Evolutionary conservation across 805 yeast species (phyloP).

Genomic region (Candida adriatica): DNA sequence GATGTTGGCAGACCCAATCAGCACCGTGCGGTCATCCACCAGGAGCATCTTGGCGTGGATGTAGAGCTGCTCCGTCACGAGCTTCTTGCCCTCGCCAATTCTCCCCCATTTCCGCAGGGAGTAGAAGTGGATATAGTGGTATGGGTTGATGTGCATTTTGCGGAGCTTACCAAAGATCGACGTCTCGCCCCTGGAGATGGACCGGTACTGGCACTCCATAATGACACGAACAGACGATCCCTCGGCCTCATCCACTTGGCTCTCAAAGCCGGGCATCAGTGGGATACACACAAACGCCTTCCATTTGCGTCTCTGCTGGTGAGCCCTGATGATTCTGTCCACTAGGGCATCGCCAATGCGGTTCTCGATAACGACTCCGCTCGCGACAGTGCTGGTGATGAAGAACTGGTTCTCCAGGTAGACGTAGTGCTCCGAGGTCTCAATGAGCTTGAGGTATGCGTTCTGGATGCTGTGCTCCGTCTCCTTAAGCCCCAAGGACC

Average conservation of each 20-base stretch:
- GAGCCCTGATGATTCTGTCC: conserved; percentile 90
- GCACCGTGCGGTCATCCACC: conserved; percentile 89
- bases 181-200: conserved; percentile 83
- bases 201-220: conserved; percentile 93
- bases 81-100: conserved; percentile 63
- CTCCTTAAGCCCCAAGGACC: conserved; percentile 88
- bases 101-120: conserved; percentile 95
- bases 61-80: conserved; percentile 87
- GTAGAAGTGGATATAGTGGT: conserved; percentile 84
- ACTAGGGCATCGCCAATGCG: conserved; percentile 94
- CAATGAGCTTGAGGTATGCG: conserved; percentile 87
- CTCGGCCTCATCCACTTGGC: conserved; percentile 87
- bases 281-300: conserved; percentile 89
- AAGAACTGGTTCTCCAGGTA: conserved; percentile 96
- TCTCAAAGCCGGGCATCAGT: conserved; percentile 94
- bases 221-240: conserved; percentile 94
- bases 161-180: conserved; percentile 81
- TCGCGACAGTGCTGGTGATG: conserved; percentile 80
- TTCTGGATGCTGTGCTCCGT: conserved; percentile 87
- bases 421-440: conserved; percentile 85
- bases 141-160: conserved; percentile 78
- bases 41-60: conserved; percentile 90
- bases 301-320: conserved; percentile 72
- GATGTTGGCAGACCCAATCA: conserved; percentile 95
- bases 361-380: conserved; percentile 78